Base-by-base conservation (phyloP, 352 stramenopile species). In the Phytophthora pistaciae region DNA sequence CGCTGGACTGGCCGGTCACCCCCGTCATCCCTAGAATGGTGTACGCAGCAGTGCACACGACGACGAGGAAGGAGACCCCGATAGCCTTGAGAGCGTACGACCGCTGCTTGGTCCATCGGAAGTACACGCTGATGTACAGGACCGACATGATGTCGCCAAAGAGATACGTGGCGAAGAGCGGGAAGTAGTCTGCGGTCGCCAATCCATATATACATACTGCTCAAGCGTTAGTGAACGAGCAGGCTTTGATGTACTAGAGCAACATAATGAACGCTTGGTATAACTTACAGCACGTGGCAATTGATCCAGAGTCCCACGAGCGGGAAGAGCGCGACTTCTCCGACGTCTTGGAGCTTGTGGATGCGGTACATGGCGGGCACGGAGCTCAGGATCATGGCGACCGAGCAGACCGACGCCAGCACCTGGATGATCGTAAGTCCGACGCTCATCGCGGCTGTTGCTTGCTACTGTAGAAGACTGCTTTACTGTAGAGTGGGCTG, bases 301-400 rank as follows among this genome's bases (percentile, higher is more conserved):
- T 75, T 80, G 14, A 80, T 59, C 65, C 75, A 80, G 23, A 86
- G 69, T 33, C 73, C 70, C 14, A 86, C 73, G 33, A 86, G 65
- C 1, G 76, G 76, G 40, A 84, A 75, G 46, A 84, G 57, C 40
- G 74, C 70, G 7, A 81, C 70, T 6, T 76, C 67, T n/a, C 74
- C 74, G 8, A 71, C 81, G 21, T 73, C 66, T 38, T 64, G 46
- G 3, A 64, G 60, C 58, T 80, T 78, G 70, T 80, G 65, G 68
- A 85, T 82, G n/a, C 64, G 64, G 56, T 78, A 72, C 38, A 84
- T 80, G 10, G 68, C 74, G 23, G 73, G 76, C 52, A 67, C 54
- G 13, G 75, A 77, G 73, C 75, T 82, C 23, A 84, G 54, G 62
- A 75, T 78, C 70, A 76, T 80, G 38, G 68, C 57, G 40, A 79